Conservation (phyloP, 2,329 filamentous ascomycete species). For the Akanthomyces uredinophilus region DNA sequence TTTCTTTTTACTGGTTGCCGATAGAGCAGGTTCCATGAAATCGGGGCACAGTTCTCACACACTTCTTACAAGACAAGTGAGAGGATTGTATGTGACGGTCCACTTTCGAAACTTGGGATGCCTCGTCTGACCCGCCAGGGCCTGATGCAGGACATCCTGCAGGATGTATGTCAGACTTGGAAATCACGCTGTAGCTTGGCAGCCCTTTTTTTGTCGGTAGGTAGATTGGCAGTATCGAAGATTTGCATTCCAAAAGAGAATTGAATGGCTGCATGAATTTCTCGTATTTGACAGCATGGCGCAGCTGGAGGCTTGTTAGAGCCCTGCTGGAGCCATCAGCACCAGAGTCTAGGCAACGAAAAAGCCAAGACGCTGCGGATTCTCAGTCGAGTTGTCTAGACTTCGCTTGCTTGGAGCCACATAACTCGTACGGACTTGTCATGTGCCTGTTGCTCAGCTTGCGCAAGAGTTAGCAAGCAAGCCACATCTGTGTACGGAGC, state of each 20-base stretch:
- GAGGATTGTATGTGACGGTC: slow-evolving; percentile 7
- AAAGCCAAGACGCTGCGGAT: not conserved
- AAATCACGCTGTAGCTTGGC: not conserved
- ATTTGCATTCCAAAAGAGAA: not conserved
- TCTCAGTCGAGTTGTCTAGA: not conserved
- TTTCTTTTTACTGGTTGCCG: not conserved
- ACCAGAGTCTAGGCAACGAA: not conserved
- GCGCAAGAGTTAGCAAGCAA: not conserved
- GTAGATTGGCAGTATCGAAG: not conserved
- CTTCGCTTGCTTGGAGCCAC: no score
- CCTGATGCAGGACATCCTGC: not conserved
- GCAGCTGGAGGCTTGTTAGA: not conserved
- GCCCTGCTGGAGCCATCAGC: not conserved
- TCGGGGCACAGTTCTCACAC: slow-evolving; percentile 12
- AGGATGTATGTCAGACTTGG: not conserved
- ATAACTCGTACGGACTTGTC: not conserved
- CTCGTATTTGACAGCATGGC: not conserved
- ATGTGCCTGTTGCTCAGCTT: not conserved
- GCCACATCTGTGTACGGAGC: not conserved
- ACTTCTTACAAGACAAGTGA: slow-evolving; percentile 10
- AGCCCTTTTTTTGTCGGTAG: not conserved
- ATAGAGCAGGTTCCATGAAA: not conserved
- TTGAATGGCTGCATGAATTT: not conserved
- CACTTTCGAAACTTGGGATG: slow-evolving; percentile 9
- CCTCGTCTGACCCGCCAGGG: not conserved